Evolutionary conservation across 805 yeast species (phyloP).

Genomic region (Candida odintsovae): DNA sequence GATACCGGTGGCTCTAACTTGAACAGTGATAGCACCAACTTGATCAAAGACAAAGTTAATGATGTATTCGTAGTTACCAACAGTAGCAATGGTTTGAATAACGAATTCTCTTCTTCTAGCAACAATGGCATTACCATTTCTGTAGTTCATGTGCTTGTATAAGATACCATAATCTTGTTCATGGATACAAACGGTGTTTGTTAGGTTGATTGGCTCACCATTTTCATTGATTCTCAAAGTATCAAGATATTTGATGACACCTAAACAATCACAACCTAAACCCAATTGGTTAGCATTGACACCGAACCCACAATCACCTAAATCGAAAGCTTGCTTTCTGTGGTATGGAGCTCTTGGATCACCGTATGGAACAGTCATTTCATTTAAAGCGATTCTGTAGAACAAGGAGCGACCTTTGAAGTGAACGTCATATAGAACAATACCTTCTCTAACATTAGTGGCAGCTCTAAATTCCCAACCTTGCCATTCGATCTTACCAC

Average conservation of each 20-base stretch:
- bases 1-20: constrained; percentile 83
- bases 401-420: constrained; percentile 74
- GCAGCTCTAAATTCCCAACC: constrained; percentile 77
- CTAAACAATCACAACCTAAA: constrained; percentile 80
- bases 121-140: constrained; percentile 65
- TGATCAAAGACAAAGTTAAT: constrained; percentile 67
- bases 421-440: constrained; percentile 63
- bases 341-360: constrained; percentile 81
- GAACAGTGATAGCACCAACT: constrained; percentile 73
- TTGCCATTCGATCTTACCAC: constrained; percentile 68
- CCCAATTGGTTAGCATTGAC: constrained; percentile 59
- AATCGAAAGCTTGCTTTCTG: constrained; percentile 82
- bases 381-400: constrained; percentile 68
- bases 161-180: constrained; percentile 73
- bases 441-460: constrained; percentile 72
- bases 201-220: constrained; percentile 58
- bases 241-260: constrained; percentile 70
- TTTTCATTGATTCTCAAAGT: constrained; percentile 47
- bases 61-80: constrained; percentile 78
- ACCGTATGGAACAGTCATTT: constrained; percentile 87
- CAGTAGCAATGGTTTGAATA: constrained; percentile 77
- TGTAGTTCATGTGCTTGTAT: constrained; percentile 75
- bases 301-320: constrained; percentile 85
- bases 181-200: constrained; percentile 74
- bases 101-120: constrained; percentile 71